Evolutionary conservation across 2,329 filamentous ascomycete species (phyloP), one percentile per base, ranked within the genome.

Genomic region (Clonostachys byssicola): DNA sequence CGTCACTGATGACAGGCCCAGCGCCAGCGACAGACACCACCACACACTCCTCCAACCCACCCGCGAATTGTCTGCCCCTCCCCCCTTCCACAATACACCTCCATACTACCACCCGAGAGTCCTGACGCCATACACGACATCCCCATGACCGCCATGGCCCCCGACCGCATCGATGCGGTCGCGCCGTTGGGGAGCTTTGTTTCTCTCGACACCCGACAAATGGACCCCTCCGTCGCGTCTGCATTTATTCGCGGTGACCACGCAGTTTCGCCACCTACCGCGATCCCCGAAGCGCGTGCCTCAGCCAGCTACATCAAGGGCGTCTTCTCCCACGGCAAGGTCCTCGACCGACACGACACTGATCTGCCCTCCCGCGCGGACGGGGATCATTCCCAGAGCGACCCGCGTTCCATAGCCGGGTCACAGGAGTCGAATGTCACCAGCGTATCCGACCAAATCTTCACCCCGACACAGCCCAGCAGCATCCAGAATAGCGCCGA

Each of bases 381-480:
- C 47, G 58, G 62, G 52, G 53, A 49, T 45, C 55, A 54, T 49
- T 52, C 53, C 7, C 54, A 56, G 51, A 58, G 56, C 39, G 55
- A 55, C 42, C 58, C 23, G 36, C 49, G 23, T 42, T 46, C 4
- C 13, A 30, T 43, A 34, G 46, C 45, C 20, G 50, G 47, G 12
- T 60, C 60, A 3, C 61, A 64, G 44, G 58, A 57, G 18, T 62
- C 60, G 12, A 55, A 53, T 42, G 45, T 51, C 33, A 60, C 59
- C n/a, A 54, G 49, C 49, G 52, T 54, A 33, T 53, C 59, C n/a
- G 56, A 58, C 47, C 55, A 54, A 42, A 55, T 55, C 34, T 56
- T 56, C 47, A 62, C 58, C n/a, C 57, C 59, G n/a, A 46, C 47
- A 5, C 17, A 39, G 14, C 7, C 36, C 14, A 17, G 10, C 40